Conservation (phyloP, 108 stramenopile species). For the Mayamaea pseudoterrestris region DNA sequence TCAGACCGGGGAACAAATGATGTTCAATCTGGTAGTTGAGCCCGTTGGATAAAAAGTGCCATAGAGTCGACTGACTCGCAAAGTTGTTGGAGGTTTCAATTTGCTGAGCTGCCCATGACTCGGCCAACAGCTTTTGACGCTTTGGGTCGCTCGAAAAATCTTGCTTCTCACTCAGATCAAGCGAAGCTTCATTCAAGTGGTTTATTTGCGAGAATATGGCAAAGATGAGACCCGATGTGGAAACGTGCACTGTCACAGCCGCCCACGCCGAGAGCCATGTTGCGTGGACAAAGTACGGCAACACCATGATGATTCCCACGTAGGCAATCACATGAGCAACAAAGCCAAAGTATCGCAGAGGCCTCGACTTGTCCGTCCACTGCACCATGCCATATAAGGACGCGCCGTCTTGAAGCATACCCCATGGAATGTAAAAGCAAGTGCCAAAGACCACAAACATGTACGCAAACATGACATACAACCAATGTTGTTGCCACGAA, state of each 20-base stretch:
- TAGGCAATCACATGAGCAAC: conserved; percentile 22
- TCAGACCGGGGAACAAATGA: conserved; percentile 49
- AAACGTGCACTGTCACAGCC: conserved; percentile 19
- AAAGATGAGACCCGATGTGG: conserved; percentile 41
- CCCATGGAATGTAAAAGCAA: conserved; percentile 36
- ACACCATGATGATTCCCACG: conserved; percentile 19
- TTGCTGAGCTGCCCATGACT: conserved; percentile 44
- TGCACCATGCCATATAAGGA: conserved; percentile 29
- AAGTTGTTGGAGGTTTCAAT: conserved; percentile 61
- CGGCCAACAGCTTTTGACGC: conserved; percentile 2
- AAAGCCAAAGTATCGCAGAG: conserved; percentile 13
- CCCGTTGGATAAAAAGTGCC: conserved; percentile 44
- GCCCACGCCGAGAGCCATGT: conserved; percentile 11
- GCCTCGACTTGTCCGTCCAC: conserved; percentile 22
- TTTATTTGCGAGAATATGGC: conserved; percentile 52
- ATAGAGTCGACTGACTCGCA: conserved; percentile 20
- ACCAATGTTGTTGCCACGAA: conserved; percentile 13
- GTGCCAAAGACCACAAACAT: conserved; percentile 37
- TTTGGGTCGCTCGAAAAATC: neutral
- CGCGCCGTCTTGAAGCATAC: conserved; percentile 15
- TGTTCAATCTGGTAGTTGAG: conserved; percentile 60
- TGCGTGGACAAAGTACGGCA: conserved; percentile 19
- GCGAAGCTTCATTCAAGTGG: conserved; percentile 37
- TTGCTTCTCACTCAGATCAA: conserved; percentile 7
- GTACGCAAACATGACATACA: conserved; percentile 36